Conservation (phyloP, 2,329 filamentous ascomycete genomes). For the Cercospora zeae-maydis region DNA sequence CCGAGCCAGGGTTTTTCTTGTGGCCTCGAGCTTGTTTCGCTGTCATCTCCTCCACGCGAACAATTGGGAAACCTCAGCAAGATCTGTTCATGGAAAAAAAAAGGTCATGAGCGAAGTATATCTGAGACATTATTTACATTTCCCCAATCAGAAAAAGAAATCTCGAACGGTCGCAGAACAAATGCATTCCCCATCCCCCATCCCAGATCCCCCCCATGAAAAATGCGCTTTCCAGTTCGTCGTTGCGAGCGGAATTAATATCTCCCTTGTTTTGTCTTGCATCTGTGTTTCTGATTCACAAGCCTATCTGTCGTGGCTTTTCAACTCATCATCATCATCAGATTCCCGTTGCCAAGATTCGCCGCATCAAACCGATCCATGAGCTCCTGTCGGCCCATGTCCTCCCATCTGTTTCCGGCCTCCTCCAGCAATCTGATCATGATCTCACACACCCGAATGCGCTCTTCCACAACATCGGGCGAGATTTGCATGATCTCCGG, state of each 20-base stretch:
- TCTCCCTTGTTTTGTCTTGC: too few relatives aligned
- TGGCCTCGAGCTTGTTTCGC: too few relatives aligned
- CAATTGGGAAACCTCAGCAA: too few relatives aligned
- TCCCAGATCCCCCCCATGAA: neutral
- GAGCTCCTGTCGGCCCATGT: neutral
- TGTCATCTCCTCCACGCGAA: too few relatives aligned
- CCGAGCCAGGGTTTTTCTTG: too few relatives aligned
- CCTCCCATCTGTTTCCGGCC: constrained; percentile 12
- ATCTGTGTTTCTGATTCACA: too few relatives aligned
- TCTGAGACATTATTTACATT: neutral
- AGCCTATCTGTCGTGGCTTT: neutral
- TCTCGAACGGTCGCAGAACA: too few relatives aligned
- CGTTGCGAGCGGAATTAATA: too few relatives aligned
- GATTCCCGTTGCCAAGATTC: neutral
- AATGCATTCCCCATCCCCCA: neutral
- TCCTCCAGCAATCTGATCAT: constrained; percentile 20
- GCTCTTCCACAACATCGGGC: constrained; percentile 12
- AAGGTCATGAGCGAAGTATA: neutral
- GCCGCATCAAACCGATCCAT: neutral
- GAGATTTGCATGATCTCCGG: constrained; percentile 10
- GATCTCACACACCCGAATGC: constrained; percentile 21
- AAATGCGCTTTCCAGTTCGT: neutral
- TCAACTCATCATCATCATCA: neutral
- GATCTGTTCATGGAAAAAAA: neutral
- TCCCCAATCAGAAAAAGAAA: too few relatives aligned